phyloP scores from a whole-genome alignment of 768 basidiomycete species.

The Pisolithus microcarpus region DNA sequence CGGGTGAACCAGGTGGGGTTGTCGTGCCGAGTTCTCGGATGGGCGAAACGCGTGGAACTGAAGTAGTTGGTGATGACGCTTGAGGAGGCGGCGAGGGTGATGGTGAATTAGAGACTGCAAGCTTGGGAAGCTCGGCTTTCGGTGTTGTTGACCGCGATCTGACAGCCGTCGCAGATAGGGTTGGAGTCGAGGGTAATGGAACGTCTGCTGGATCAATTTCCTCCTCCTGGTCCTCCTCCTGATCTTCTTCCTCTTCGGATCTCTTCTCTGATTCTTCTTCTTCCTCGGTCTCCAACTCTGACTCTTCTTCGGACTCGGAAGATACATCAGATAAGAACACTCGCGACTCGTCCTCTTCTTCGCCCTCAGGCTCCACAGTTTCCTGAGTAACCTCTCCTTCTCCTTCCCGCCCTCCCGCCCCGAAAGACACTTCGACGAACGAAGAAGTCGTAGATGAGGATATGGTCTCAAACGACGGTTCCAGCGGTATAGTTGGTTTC shows the following conservation, averaged over 20 bases:
- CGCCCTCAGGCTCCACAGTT: slow-evolving; percentile 23
- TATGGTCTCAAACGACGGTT: slow-evolving; percentile 23
- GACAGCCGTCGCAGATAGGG: slow-evolving; percentile 24
- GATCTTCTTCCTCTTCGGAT: slow-evolving; percentile 11
- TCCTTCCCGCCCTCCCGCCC: slow-evolving; percentile 1
- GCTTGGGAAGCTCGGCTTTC: slow-evolving; percentile 42
- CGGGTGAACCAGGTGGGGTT: slow-evolving; percentile 62
- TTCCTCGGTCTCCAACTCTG: too few relatives aligned
- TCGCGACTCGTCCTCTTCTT: slow-evolving; percentile 28
- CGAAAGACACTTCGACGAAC: slow-evolving; percentile 38
- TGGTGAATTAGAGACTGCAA: slow-evolving; percentile 29
- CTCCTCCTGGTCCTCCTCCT: slow-evolving; percentile 4
- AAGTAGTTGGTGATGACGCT: too few relatives aligned
- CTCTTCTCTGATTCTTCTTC: slow-evolving; percentile 20
- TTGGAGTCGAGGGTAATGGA: slow-evolving; percentile 25
- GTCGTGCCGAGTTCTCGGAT: too few relatives aligned
- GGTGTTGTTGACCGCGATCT: slow-evolving; percentile 57
- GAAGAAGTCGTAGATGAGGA: too few relatives aligned
- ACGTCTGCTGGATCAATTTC: slow-evolving; percentile 18
- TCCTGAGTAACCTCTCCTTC: slow-evolving; percentile 19
- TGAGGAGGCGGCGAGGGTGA: slow-evolving; percentile 27
- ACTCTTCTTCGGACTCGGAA: too few relatives aligned
- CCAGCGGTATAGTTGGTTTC: not conserved
- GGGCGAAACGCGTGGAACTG: too few relatives aligned
- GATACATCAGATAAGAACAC: slow-evolving; percentile 21